A percentile compares a stretch with the other conserved stretches of the same genome.
Evolutionary conservation across 768 basidiomycete species (phyloP).

Genomic region (Mycena filopes): DNA sequence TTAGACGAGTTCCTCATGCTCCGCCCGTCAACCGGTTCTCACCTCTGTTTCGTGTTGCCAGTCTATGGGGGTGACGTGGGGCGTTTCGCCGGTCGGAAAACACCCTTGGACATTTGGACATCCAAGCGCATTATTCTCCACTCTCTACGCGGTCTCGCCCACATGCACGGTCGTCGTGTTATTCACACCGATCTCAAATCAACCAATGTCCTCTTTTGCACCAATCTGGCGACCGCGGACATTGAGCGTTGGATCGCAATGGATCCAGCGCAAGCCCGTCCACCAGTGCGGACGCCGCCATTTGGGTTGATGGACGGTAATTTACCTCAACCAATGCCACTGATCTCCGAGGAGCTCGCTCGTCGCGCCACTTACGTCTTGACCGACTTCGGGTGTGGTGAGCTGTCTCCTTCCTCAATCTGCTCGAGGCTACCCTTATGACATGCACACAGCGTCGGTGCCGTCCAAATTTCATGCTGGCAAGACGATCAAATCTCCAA

Average conservation of each 20-base stretch:
- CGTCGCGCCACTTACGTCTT: constrained; percentile 40
- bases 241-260: constrained; percentile 28
- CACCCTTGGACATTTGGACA: constrained; percentile 36
- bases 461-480: constrained; percentile 27
- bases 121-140: constrained; percentile 41
- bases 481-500: constrained; percentile 32
- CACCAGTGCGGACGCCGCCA: constrained; percentile 36
- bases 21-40: constrained; percentile 35
- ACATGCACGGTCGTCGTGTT: constrained; percentile 35
- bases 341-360: constrained; percentile 33
- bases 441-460: constrained; percentile 33
- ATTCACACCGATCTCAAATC: constrained; percentile 44
- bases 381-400: constrained; percentile 42
- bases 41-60: constrained; percentile 41
- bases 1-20: constrained; percentile 37
- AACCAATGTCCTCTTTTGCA: constrained; percentile 41
- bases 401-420: constrained; percentile 10
- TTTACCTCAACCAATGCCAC: constrained; percentile 41
- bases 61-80: constrained; percentile 40
- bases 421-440: constrained; percentile 7
- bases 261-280: constrained; percentile 35
- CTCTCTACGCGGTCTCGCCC: constrained; percentile 36
- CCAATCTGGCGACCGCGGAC: constrained; percentile 21
- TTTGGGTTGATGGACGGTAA: constrained; percentile 38
- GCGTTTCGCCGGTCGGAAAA: constrained; percentile 25